Base-by-base conservation (phyloP, 768 basidiomycete species). In the Hortiboletus campestris region DNA sequence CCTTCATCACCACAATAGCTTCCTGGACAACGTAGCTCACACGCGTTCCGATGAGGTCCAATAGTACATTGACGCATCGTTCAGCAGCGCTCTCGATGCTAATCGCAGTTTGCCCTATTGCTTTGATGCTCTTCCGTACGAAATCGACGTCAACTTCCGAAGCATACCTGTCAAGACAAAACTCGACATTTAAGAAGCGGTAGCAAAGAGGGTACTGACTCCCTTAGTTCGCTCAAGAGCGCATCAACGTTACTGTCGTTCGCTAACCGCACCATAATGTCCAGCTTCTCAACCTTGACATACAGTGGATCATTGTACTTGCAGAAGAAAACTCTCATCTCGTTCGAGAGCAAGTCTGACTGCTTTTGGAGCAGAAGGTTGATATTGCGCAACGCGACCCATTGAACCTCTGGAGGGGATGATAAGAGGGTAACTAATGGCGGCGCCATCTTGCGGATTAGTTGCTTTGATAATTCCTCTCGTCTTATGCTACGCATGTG, bases 251-350 rank as follows among this genome's bases (percentile, higher is more conserved):
- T 99, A 72, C 83, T 86, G 58, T 98, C 96, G 20, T 80, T 82
- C 13, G 93, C 94, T 53, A 99, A 76, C 52, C 93, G 81, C 48
- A 98, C 91, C 97, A 99, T 99, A 68, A 98, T 97, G 63, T 98
- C 97, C 61, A 99, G 75, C 73, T 99, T 98, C 73, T 98, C 97
- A 49, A 98, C 84, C 73, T 99, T 99, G 70, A 98, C 95, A 66
- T 98, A 99, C n/a, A 96, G 76, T 6, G 96, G 96, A 67, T 99
- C 96, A 67, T 98, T 98, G 75, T 99, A 98, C 73, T 99, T 99
- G 85, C 96, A 98, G 79, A 98, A 99, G 72, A 99, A 99, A 19
- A 99, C 97, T 43, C 95, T 83, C 92, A 99, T 95, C 72, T 99
- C 96, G 72, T 91, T 97, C 8, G 88, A 84, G 10, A 99, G 82